These are phyloP conservation scores for Galerina sulciceps DNA, from an alignment of 768 basidiomycete species.

Conservation along the genomic window DNA sequence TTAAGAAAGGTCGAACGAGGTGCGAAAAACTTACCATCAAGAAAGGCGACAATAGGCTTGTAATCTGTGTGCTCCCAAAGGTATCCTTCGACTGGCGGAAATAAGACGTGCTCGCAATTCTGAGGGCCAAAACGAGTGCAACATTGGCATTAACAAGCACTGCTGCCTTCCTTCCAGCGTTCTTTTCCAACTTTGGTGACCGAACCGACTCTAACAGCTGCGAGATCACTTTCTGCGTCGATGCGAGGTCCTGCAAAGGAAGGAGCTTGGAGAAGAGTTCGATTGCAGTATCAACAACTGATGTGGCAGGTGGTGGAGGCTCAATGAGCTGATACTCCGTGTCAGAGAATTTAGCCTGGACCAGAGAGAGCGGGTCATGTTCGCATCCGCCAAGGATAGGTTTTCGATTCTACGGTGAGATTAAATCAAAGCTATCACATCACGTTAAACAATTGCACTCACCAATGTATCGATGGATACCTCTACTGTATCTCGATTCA, in stretches of 20 bases:
- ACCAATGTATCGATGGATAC: conserved; percentile 80
- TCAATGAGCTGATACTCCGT: conserved; percentile 54
- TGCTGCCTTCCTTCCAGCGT: conserved; percentile 84
- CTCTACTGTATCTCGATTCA: conserved; percentile 83
- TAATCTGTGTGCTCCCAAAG: conserved; percentile 68
- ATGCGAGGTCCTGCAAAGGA: conserved; percentile 71
- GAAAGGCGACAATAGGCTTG: conserved; percentile 65
- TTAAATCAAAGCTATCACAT: neutral
- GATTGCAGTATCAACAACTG: conserved; percentile 89
- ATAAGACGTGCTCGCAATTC: conserved; percentile 54
- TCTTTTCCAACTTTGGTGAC: conserved; percentile 84
- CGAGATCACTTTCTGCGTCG: conserved; percentile 56
- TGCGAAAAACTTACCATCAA: conserved; percentile 62
- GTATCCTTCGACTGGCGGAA: conserved; percentile 66
- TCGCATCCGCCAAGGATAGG: conserved; percentile 86
- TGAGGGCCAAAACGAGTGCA: conserved; percentile 72
- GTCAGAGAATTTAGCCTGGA: conserved; percentile 49
- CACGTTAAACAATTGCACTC: conserved; percentile 25
- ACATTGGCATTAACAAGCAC: conserved; percentile 80
- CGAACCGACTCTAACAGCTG: conserved; percentile 67
- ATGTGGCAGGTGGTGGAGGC: conserved; percentile 76
- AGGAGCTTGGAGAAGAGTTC: conserved; percentile 82
- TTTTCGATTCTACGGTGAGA: conserved; percentile 58
- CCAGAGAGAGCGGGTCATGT: conserved; percentile 81
- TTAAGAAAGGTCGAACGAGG: conserved; percentile 1